Percentiles rank a stretch among this genome's conserved stretches.
Evolutionary conservation across 768 basidiomycete species (phyloP).

Genomic region (Exidia glandulosa): DNA sequence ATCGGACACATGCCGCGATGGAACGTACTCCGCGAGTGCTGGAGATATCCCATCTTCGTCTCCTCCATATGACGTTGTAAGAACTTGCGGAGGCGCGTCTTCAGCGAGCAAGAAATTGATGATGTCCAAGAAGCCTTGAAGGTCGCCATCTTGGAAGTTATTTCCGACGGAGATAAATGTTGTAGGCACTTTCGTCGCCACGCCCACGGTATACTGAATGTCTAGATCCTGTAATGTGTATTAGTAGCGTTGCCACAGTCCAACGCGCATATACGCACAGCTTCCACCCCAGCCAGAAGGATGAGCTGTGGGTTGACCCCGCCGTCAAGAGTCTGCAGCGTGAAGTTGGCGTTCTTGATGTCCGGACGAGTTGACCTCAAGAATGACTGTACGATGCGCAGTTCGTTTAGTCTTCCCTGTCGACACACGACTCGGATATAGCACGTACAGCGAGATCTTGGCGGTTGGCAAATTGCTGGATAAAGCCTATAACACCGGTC

Average conservation of each 20-base stretch:
- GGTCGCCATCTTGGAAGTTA: neutral
- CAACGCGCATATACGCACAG: conserved; percentile 9
- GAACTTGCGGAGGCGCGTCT: conserved; percentile 5
- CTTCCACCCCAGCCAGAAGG: conserved; percentile 18
- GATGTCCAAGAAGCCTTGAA: conserved; percentile 8
- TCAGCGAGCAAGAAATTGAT: conserved; percentile 8
- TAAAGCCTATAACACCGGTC: neutral
- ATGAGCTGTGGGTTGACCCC: conserved; percentile 16
- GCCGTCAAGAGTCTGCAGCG: conserved; percentile 16
- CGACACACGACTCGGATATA: neutral
- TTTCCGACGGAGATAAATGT: conserved; percentile 6
- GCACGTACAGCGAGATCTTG: neutral
- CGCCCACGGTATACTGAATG: conserved; percentile 3
- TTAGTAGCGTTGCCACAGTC: neutral
- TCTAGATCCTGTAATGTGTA: neutral
- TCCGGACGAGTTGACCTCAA: conserved; percentile 15
- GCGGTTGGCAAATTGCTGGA: neutral
- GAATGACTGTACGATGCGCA: conserved; percentile 14
- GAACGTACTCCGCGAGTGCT: conserved; percentile 3
- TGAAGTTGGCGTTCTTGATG: conserved; percentile 13
- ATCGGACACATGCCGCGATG: too few species aligned
- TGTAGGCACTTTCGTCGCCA: conserved; percentile 1
- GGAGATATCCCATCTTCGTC: conserved; percentile 4
- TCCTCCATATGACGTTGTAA: conserved; percentile 6
- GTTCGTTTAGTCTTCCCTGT: too few species aligned